Conservation (phyloP, 768 basidiomycete genomes). For the Amanita exitialis region DNA sequence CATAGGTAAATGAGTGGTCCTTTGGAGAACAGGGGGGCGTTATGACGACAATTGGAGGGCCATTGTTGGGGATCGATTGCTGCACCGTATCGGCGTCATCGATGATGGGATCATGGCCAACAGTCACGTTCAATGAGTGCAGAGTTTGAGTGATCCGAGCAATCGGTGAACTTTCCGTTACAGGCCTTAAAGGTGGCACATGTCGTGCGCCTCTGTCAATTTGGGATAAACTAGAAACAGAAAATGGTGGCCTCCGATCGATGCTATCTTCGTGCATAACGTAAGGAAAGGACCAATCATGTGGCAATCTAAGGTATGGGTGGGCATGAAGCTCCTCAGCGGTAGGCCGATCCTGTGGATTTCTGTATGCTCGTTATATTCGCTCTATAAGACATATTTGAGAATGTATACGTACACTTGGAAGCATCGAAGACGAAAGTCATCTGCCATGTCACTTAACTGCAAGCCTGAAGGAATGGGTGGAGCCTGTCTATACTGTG, state of each 20-base stretch:
- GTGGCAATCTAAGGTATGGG: constrained; percentile 48
- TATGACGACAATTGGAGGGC: constrained; percentile 25
- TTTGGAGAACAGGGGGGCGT: constrained; percentile 19
- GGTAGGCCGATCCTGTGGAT: constrained; percentile 60
- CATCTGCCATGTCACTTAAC: constrained; percentile 50
- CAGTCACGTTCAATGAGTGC: neutral
- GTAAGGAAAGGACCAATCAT: constrained; percentile 35
- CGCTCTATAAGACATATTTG: neutral
- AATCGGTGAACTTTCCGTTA: neutral
- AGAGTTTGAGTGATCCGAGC: neutral
- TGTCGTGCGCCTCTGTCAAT: neutral
- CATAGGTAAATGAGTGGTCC: constrained; percentile 1
- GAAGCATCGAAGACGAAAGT: constrained; percentile 74
- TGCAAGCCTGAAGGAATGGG: constrained; percentile 64
- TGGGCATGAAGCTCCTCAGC: constrained; percentile 58
- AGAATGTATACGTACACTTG: constrained; percentile 39
- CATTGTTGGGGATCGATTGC: constrained; percentile 1
- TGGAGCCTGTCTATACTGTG: constrained; percentile 55
- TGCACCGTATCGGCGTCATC: neutral
- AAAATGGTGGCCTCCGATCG: neutral
- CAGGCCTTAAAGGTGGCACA: neutral
- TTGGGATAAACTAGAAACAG: neutral
- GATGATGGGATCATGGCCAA: neutral
- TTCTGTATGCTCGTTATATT: constrained; percentile 24
- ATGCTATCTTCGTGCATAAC: neutral